phyloP scores from a whole-genome alignment of 345 rosid genomes.

The Odontarrhena argentea region DNA sequence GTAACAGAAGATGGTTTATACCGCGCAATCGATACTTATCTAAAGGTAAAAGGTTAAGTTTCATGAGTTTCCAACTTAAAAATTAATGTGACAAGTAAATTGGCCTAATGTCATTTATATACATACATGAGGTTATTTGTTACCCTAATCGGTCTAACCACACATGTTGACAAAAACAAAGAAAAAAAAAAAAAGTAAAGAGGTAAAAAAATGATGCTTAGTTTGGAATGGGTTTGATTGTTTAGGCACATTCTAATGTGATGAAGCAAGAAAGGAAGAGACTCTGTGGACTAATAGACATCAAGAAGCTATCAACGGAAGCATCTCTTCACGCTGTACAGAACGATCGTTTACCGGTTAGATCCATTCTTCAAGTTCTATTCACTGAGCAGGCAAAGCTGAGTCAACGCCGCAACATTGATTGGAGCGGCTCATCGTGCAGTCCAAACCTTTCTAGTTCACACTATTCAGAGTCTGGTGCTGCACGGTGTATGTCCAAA shows the following conservation, averaged over 20 bases:
- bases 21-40: conserved; percentile 86
- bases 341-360: conserved; percentile 81
- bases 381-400: conserved; percentile 74
- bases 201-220: neutral
- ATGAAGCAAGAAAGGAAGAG: conserved; percentile 74
- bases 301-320: conserved; percentile 69
- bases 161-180: too few relatives aligned
- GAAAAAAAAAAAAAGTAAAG: neutral
- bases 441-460: conserved; percentile 45
- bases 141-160: too few relatives aligned
- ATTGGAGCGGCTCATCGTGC: conserved; percentile 69
- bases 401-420: conserved; percentile 45
- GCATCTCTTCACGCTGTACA: conserved; percentile 84
- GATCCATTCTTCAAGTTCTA: conserved; percentile 77
- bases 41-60: conserved; percentile 54
- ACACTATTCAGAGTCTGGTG: conserved; percentile 40
- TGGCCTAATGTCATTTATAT: neutral
- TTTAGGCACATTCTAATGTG: conserved; percentile 70
- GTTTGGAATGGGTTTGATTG: conserved; percentile 4
- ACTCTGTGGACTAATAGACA: conserved; percentile 69
- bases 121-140: too few relatives aligned
- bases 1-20: conserved; percentile 71
- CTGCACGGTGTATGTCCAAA: conserved; percentile 64
- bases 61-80: neutral
- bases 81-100: neutral